Percentiles rank a stretch among this genome's conserved stretches.
Evolutionary conservation across 2,329 filamentous ascomycete genomes (phyloP).

Genomic region (Thyridium curvatum): DNA sequence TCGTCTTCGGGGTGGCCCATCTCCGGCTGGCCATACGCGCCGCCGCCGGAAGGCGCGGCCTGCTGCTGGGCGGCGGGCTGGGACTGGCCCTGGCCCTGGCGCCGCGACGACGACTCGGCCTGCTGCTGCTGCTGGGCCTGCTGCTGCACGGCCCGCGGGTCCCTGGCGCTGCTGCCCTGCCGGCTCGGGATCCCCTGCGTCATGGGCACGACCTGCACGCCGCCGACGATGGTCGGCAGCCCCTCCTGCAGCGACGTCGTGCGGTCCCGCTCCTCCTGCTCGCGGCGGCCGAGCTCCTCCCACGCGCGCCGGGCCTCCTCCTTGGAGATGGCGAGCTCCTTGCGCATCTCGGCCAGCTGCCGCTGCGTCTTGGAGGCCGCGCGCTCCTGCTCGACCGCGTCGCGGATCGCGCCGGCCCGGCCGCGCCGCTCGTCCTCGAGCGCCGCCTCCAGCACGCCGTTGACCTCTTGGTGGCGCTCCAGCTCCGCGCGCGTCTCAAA

Average conservation of each 20-base stretch:
- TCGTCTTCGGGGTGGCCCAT: slow-evolving; percentile 26
- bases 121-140: slow-evolving; percentile 22
- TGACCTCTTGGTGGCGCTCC: slow-evolving; percentile 76
- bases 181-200: slow-evolving; percentile 60
- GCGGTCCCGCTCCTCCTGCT: slow-evolving; percentile 87
- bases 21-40: slow-evolving; percentile 18
- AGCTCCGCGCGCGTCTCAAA: slow-evolving; percentile 88
- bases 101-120: slow-evolving; percentile 9
- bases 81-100: slow-evolving; percentile 2
- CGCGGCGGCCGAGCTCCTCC: slow-evolving; percentile 90
- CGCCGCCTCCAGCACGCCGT: slow-evolving; percentile 69
- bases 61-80: slow-evolving; percentile 18
- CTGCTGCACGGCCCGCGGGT: slow-evolving; percentile 24
- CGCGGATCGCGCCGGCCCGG: slow-evolving; percentile 59
- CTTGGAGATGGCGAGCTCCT: slow-evolving; percentile 90
- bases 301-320: slow-evolving; percentile 92
- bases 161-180: slow-evolving; percentile 36
- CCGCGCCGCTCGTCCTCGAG: slow-evolving; percentile 69
- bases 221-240: slow-evolving; percentile 81
- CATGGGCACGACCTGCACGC: slow-evolving; percentile 94
- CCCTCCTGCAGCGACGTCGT: slow-evolving; percentile 82
- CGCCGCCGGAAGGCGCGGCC: slow-evolving; percentile 36
- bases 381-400: slow-evolving; percentile 59
- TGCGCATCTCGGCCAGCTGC: slow-evolving; percentile 81
- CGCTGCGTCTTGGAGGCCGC: slow-evolving; percentile 68